phyloP scores from a whole-genome alignment of 108 stramenopile species.

The Ochromonas danica region DNA sequence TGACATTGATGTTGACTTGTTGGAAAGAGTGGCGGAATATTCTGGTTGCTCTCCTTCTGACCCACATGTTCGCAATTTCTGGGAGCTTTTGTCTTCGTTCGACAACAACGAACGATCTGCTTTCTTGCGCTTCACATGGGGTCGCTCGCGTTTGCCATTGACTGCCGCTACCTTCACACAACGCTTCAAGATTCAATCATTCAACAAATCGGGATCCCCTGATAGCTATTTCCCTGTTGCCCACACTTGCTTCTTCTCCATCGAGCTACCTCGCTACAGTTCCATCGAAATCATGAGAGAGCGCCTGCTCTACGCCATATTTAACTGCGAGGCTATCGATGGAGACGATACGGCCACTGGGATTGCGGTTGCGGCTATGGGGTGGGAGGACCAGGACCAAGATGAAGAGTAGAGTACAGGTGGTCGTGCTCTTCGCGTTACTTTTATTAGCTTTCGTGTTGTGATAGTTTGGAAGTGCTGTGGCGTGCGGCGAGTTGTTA shows the following conservation, averaged over 20 bases:
- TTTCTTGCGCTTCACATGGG: slow-evolving; percentile 42
- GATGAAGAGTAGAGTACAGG: too few relatives aligned
- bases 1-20: slow-evolving; percentile 8
- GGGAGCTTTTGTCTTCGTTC: slow-evolving; percentile 18
- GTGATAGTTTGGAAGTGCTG: too few relatives aligned
- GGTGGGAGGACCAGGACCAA: slow-evolving; percentile 47
- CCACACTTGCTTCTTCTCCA: slow-evolving; percentile 44
- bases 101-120: slow-evolving; percentile 37
- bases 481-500: too few relatives aligned
- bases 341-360: slow-evolving; percentile 43
- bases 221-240: slow-evolving; percentile 34
- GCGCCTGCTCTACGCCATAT: slow-evolving; percentile 6
- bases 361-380: slow-evolving; percentile 45
- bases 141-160: slow-evolving; percentile 35
- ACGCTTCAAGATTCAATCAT: slow-evolving; percentile 33
- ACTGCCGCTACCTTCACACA: neutral
- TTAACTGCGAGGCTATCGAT: slow-evolving; percentile 30
- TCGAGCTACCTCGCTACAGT: slow-evolving; percentile 37
- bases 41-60: slow-evolving; percentile 1
- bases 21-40: slow-evolving; percentile 26
- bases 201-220: neutral
- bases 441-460: too few relatives aligned
- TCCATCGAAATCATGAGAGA: slow-evolving; percentile 15
- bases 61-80: slow-evolving; percentile 22
- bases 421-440: too few relatives aligned